A percentile compares a stretch with the other conserved stretches of the same genome.
These are phyloP conservation scores for Parathielavia hyrcaniae DNA, from an alignment of 495 filamentous ascomycete genomes.

Conservation along the genomic window DNA sequence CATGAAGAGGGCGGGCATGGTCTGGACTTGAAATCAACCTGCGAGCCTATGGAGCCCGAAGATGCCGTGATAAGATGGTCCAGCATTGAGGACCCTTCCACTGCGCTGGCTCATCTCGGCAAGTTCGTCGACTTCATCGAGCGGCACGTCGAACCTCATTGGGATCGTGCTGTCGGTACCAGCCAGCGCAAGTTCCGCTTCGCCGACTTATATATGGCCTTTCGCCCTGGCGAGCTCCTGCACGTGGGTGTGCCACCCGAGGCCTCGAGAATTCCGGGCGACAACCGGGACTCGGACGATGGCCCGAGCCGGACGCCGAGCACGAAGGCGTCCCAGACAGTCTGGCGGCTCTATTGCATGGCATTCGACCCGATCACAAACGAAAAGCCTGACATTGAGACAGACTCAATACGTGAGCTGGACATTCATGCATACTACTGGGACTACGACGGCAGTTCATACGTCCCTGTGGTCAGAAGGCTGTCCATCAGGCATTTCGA, in stretches of 20 bases:
- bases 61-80: neutral
- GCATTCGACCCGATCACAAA: constrained; percentile 16
- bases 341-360: constrained; percentile 31
- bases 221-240: constrained; percentile 34
- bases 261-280: too few species aligned
- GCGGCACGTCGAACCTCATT: constrained; percentile 32
- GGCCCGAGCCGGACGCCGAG: constrained; percentile 17
- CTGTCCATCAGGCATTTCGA: constrained; percentile 45
- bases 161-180: constrained; percentile 24
- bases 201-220: constrained; percentile 37
- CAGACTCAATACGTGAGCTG: constrained; percentile 24
- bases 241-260: constrained; percentile 22
- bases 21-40: too few species aligned
- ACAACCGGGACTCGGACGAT: too few species aligned
- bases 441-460: constrained; percentile 55
- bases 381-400: constrained; percentile 7
- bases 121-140: constrained; percentile 37
- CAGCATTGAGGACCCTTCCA: constrained; percentile 31
- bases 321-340: constrained; percentile 19
- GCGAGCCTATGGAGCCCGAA: neutral
- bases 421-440: constrained; percentile 47
- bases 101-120: constrained; percentile 31
- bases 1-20: too few species aligned
- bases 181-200: constrained; percentile 26
- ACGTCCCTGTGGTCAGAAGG: constrained; percentile 41